phyloP scores from a whole-genome alignment of 2,329 filamentous ascomycete species.

The Fusarium sp. region DNA sequence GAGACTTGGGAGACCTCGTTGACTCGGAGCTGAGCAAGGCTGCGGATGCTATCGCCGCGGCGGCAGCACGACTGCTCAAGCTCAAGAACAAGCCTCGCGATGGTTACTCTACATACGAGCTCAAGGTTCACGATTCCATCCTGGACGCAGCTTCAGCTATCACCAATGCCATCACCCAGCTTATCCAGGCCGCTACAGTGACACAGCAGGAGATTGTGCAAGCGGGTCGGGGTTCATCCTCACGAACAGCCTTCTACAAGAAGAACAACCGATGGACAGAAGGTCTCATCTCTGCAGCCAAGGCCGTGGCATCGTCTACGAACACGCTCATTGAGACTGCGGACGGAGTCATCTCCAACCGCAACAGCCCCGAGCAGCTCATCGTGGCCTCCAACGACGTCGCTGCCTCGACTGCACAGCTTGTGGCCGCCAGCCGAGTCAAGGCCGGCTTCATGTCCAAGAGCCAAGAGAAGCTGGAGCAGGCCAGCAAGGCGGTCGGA shows the following conservation, averaged over 20 bases:
- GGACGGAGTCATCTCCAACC: slow-evolving; percentile 90
- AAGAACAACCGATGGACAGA: slow-evolving; percentile 99
- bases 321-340: slow-evolving; percentile 98
- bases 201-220: slow-evolving; percentile 98
- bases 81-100: slow-evolving; percentile 97
- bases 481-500: slow-evolving; percentile 92
- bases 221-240: slow-evolving; percentile 88
- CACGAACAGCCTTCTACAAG: slow-evolving; percentile 96
- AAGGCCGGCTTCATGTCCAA: slow-evolving; percentile 99
- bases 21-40: slow-evolving; percentile 93
- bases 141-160: slow-evolving; percentile 93
- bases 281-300: slow-evolving; percentile 95
- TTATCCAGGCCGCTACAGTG: slow-evolving; percentile 93
- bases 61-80: slow-evolving; percentile 88
- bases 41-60: slow-evolving; percentile 93
- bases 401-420: slow-evolving; percentile 93
- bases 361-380: slow-evolving; percentile 95
- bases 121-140: slow-evolving; percentile 95
- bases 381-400: slow-evolving; percentile 99
- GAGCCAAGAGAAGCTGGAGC: slow-evolving; percentile 91
- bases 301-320: slow-evolving; percentile 92
- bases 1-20: slow-evolving; percentile 92
- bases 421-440: slow-evolving; percentile 94
- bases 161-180: slow-evolving; percentile 90
- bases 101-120: slow-evolving; percentile 94